Conservation (phyloP, 2,329 filamentous ascomycete genomes). For the Fusarium luffae region DNA sequence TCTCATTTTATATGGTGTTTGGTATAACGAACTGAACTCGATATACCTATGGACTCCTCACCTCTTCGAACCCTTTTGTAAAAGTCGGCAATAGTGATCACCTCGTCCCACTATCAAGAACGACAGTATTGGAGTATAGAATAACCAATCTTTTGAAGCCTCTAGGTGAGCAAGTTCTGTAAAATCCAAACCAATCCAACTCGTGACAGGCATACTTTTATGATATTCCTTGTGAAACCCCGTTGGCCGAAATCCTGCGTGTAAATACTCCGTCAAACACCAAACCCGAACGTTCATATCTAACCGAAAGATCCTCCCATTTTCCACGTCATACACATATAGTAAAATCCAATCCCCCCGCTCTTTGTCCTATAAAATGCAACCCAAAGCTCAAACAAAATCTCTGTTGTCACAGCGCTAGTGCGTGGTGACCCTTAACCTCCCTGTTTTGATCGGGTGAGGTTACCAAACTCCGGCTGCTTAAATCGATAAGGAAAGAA, state of each 20-base stretch:
- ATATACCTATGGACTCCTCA: too few species aligned
- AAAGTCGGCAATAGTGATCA: neutral
- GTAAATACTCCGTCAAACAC: constrained; percentile 21
- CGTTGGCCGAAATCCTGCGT: neutral
- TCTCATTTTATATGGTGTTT: neutral
- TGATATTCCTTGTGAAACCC: neutral
- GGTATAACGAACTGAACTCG: neutral
- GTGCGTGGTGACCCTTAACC: constrained; percentile 10
- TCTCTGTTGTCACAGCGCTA: constrained; percentile 5
- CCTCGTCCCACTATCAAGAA: neutral
- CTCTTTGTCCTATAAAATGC: constrained; percentile 12
- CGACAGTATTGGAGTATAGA: neutral
- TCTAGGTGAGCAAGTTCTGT: neutral
- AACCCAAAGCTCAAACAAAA: neutral
- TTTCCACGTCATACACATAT: constrained; percentile 21
- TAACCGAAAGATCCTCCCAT: constrained; percentile 13
- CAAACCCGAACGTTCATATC: constrained; percentile 12
- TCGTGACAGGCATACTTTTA: neutral
- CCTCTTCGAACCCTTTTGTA: neutral
- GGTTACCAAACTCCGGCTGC: constrained; percentile 41
- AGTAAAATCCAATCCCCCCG: constrained; percentile 13
- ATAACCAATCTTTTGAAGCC: neutral
- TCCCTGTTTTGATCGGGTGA: constrained; percentile 24
- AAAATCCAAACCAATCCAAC: neutral
- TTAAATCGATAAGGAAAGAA: constrained; percentile 17